Evolutionary conservation across 257 asterid genomes (phyloP).

Genomic region (Phtheirospermum japonicum): DNA sequence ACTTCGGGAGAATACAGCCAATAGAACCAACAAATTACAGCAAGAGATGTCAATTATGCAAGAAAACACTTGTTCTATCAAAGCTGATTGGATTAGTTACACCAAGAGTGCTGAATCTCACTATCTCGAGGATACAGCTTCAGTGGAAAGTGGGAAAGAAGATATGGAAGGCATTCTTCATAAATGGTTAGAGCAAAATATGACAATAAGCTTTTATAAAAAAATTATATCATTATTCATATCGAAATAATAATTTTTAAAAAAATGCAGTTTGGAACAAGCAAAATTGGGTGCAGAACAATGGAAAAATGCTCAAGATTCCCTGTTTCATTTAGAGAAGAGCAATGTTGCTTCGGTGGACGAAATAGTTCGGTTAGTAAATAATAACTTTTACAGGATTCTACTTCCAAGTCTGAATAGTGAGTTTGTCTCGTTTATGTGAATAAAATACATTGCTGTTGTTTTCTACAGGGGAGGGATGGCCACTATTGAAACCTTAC

Average conservation of each 20-base stretch:
- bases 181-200: slow-evolving; percentile 55
- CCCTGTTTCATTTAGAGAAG: slow-evolving; percentile 70
- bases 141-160: slow-evolving; percentile 68
- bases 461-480: slow-evolving; percentile 62
- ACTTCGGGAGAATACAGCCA: slow-evolving; percentile 77
- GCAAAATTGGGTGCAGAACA: slow-evolving; percentile 84
- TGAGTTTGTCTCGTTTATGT: slow-evolving; percentile 2
- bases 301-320: slow-evolving; percentile 78
- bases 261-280: slow-evolving; percentile 65
- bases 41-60: slow-evolving; percentile 93
- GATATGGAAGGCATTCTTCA: slow-evolving; percentile 65
- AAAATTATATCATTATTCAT: background rate
- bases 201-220: background rate
- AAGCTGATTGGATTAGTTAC: slow-evolving; percentile 67
- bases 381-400: background rate
- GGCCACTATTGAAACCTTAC: slow-evolving; percentile 67
- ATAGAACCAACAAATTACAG: slow-evolving; percentile 65
- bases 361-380: slow-evolving; percentile 66
- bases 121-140: slow-evolving; percentile 65
- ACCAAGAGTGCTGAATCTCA: slow-evolving; percentile 60
- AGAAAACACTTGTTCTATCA: slow-evolving; percentile 60
- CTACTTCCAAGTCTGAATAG: slow-evolving; percentile 9
- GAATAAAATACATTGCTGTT: background rate
- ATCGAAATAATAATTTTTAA: background rate
- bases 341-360: slow-evolving; percentile 68